A percentile compares a stretch with the other conserved stretches of the same genome.
Conservation (phyloP, 116 monocot genomes). For the Papilionanthe hybrid region DNA sequence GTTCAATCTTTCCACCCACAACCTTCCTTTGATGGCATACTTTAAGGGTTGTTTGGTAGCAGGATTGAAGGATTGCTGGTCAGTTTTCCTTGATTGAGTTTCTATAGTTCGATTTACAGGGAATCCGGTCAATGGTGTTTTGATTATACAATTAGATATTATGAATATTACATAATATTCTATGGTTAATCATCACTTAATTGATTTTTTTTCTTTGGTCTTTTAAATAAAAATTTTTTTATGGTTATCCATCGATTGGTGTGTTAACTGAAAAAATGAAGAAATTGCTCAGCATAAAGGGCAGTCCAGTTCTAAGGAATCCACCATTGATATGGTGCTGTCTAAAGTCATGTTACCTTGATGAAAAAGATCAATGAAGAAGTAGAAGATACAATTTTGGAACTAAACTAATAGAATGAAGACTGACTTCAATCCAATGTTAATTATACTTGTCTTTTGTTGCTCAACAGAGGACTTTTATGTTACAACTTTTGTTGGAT, state of each 20-base stretch:
- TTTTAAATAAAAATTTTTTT: slow-evolving; percentile 55
- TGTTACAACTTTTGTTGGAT: too few relatives aligned
- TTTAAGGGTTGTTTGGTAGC: too few relatives aligned
- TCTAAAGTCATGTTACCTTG: slow-evolving; percentile 48
- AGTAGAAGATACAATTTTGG: slow-evolving; percentile 42
- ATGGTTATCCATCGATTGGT: slow-evolving; percentile 21
- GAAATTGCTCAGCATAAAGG: slow-evolving; percentile 46
- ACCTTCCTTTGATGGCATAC: too few relatives aligned
- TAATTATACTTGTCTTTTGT: not conserved
- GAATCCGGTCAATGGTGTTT: too few relatives aligned
- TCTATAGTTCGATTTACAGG: too few relatives aligned
- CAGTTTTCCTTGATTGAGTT: too few relatives aligned
- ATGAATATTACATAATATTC: not conserved
- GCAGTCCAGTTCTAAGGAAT: slow-evolving; percentile 18
- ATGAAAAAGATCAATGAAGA: slow-evolving; percentile 43
- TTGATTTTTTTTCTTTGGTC: not conserved
- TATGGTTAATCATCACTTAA: not conserved
- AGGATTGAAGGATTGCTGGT: too few relatives aligned
- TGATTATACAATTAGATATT: too few relatives aligned
- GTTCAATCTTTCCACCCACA: too few relatives aligned
- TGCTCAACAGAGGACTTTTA: too few relatives aligned
- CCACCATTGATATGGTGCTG: slow-evolving; percentile 71
- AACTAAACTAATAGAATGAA: slow-evolving; percentile 20
- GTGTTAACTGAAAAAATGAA: slow-evolving; percentile 39
- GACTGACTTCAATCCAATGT: not conserved